Percentiles rank a stretch among this genome's conserved stretches.
phyloP scores from a whole-genome alignment of 2,329 filamentous ascomycete genomes.

The Diaporthe sp. region DNA sequence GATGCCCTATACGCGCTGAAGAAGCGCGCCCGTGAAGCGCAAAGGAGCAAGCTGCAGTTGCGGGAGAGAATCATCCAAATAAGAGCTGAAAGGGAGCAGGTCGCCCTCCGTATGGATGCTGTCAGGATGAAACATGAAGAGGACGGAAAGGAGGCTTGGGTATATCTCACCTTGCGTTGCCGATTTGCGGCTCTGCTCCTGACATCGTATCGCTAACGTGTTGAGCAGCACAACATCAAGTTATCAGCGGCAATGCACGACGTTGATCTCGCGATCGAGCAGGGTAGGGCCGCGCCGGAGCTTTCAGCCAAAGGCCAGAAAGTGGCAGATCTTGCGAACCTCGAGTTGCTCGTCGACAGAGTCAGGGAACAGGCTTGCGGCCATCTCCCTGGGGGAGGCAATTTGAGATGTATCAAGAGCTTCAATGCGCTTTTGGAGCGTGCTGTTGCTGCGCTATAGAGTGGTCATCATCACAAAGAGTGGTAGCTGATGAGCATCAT shows the following conservation, averaged over 20 bases:
- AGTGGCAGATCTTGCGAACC: conserved; percentile 62
- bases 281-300: conserved; percentile 56
- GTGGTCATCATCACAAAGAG: conserved; percentile 22
- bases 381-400: conserved; percentile 55
- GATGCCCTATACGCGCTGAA: conserved; percentile 68
- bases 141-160: conserved; percentile 62
- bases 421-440: conserved; percentile 74
- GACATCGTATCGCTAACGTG: conserved; percentile 3
- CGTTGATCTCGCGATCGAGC: conserved; percentile 65
- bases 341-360: conserved; percentile 66
- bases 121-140: conserved; percentile 69
- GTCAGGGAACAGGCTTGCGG: conserved; percentile 65
- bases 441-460: conserved; percentile 66
- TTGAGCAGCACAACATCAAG: conserved; percentile 55
- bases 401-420: conserved; percentile 66
- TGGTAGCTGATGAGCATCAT: neutral
- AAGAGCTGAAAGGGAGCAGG: conserved; percentile 68
- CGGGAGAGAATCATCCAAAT: conserved; percentile 70
- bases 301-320: conserved; percentile 58
- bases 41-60: conserved; percentile 66
- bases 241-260: conserved; percentile 71
- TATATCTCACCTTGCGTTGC: conserved; percentile 41
- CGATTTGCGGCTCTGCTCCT: neutral
- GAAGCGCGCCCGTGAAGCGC: conserved; percentile 66
- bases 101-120: conserved; percentile 71